phyloP scores from a whole-genome alignment of 257 asterid species.

The Knoxia roxburghii region DNA sequence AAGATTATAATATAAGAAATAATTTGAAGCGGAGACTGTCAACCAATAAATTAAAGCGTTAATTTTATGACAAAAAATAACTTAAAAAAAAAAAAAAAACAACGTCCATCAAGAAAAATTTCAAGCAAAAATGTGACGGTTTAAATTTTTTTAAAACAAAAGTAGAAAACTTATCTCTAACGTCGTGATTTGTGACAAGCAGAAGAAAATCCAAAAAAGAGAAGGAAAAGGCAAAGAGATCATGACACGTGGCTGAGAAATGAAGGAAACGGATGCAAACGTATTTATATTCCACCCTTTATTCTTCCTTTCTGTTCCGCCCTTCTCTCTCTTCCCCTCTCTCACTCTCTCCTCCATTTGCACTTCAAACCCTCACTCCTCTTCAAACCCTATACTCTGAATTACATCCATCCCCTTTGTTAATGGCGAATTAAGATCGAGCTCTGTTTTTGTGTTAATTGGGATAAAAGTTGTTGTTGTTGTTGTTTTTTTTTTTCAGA shows the following conservation, averaged over 20 bases:
- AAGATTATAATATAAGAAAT: no score
- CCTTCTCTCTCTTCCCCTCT: slow-evolving; percentile 11
- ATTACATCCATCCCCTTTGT: not conserved
- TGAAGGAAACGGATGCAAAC: slow-evolving; percentile 45
- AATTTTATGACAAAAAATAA: no score
- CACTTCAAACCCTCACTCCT: slow-evolving; percentile 15
- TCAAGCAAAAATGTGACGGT: no score
- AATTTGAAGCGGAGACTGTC: no score
- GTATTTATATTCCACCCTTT: slow-evolving; percentile 43
- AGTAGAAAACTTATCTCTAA: not conserved
- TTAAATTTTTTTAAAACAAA: no score
- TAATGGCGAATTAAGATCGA: not conserved
- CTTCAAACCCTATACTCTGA: slow-evolving; percentile 22
- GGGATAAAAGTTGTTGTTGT: no score
- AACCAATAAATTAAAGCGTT: no score
- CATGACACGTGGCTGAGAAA: slow-evolving; percentile 28
- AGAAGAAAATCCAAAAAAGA: not conserved
- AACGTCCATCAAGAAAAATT: no score
- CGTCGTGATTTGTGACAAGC: not conserved
- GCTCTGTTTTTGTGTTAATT: not conserved
- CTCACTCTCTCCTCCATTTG: not conserved
- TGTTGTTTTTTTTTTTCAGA: not conserved
- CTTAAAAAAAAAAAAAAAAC: no score
- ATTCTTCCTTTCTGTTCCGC: slow-evolving; percentile 34
- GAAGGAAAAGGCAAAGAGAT: not conserved